Evolutionary conservation across 2,329 filamentous ascomycete species (phyloP), one percentile per base, ranked within the genome.

Genomic region (Fusarium sororula): DNA sequence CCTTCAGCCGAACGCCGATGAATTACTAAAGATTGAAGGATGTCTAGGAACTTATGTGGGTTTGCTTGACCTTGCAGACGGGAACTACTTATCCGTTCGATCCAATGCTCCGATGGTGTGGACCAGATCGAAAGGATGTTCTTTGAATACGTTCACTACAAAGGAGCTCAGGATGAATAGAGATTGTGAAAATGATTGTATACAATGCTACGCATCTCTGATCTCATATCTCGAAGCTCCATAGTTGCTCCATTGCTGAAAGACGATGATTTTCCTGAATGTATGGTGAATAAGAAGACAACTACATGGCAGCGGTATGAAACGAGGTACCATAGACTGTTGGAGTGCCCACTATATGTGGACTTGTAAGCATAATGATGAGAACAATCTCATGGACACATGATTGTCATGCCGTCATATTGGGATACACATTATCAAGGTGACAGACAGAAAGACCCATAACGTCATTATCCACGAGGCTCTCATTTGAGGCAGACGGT

Each of bases 1-100:
- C 37, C 53, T 70, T 53, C 38, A 53, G 50, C 67, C 35, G 32
- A 47, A 35, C 37, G 38, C 55, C 51, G 26, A 65, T 66, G 41
- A 20, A 32, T 51, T 22, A 39, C 41, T 22, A 14, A 17, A 38
- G 24, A 22, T 26, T 54, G 47, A 24, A 44, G 50, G 51, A 35
- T 54, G 41, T 26, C 18, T 39, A 55, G n/a, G 59, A 60, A 51
- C 28, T 50, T 38, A 24, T 45, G 32, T 58, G 6, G 45, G 32
- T 22, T 42, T 58, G 24, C 51, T 63, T 30, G 28, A 32, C 26
- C 51, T 63, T 60, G 53, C 24, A 58, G 26, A 42, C 44, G 26
- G 37, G 54, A 35, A 47, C 41, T 59, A 39, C 28, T 44, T 17
- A 41, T 38, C 32, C 37, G 53, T 39, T 63, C 35, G 41, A 39